These are phyloP conservation scores for Fusarium solani-melongenae DNA, from an alignment of 2,329 filamentous ascomycete genomes.

Conservation along the genomic window DNA sequence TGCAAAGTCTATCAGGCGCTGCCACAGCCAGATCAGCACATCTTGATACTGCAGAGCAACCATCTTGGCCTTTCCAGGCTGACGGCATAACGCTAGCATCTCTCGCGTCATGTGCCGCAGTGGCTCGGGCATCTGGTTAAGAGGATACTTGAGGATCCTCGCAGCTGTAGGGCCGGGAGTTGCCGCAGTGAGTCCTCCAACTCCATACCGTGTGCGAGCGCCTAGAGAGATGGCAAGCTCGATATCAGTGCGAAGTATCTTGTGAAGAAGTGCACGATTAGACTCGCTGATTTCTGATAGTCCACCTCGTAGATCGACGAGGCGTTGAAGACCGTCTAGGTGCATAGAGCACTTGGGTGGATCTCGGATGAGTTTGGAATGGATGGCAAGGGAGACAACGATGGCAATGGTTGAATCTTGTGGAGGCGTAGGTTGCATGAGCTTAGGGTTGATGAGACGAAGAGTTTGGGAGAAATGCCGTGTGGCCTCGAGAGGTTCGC, in stretches of 20 bases:
- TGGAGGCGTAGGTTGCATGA: slow-evolving; percentile 7
- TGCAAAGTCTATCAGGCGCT: slow-evolving; percentile 24
- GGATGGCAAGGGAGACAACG: slow-evolving; percentile 30
- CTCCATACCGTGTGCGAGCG: slow-evolving; percentile 23
- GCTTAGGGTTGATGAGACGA: slow-evolving; percentile 23
- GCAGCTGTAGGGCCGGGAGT: slow-evolving; percentile 2
- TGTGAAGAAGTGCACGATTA: slow-evolving; percentile 22
- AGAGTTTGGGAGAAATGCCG: slow-evolving; percentile 34
- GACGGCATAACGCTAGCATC: slow-evolving; percentile 12
- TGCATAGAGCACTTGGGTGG: slow-evolving; percentile 15
- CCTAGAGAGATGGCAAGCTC: slow-evolving; percentile 13
- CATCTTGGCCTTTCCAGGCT: slow-evolving; percentile 13
- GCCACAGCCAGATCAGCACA: slow-evolving; percentile 25
- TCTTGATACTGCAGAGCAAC: slow-evolving; percentile 24
- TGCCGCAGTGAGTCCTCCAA: slow-evolving; percentile 1
- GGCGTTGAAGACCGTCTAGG: slow-evolving; percentile 19
- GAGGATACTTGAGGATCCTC: neutral
- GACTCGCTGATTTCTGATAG: slow-evolving; percentile 8
- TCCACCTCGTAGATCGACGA: slow-evolving; percentile 5
- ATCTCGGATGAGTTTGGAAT: slow-evolving; percentile 28
- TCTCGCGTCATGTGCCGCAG: slow-evolving; percentile 11
- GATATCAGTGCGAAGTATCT: slow-evolving; percentile 31
- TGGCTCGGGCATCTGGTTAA: slow-evolving; percentile 10
- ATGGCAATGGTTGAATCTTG: slow-evolving; percentile 33
- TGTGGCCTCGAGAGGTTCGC: slow-evolving; percentile 36